Base-by-base conservation (phyloP, 306 rosid genomes). In the Quercus berberidifolia region DNA sequence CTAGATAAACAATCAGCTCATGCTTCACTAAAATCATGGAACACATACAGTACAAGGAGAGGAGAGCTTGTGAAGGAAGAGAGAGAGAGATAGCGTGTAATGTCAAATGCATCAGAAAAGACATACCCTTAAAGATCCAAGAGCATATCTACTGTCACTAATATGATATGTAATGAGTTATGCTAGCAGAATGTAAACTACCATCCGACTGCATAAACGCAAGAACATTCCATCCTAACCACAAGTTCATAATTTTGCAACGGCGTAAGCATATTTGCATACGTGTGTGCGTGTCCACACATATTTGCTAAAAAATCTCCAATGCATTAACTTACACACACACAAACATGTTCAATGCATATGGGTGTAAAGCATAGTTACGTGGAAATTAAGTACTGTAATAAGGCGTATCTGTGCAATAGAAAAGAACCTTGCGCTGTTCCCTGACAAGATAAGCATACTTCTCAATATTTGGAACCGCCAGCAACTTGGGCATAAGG, bases 401-500 rank as follows among this genome's bases (percentile, higher is more conserved):
- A 38, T 38, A 38, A 38, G 46, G 46, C 3, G 0, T 38, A 28
- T 25, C 23, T 30, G 64, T 58, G 17, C n/a, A 26, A 73, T 26
- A 81, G 73, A 25, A 20, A 51, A 54, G 6, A 73, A 89, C 97
- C 97, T 87, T 88, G 79, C 90, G 92, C 78, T 94, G 98, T 79
- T 92, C 90, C 1, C 74, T 83, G 68, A 94, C 78, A 60, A 94
- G 94, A 87, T 83, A 83, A 9, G 92, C 91, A 85, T 91, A 94
- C 86, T 92, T 92, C 73, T 94, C 94, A 68, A 91, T 91, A 80
- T 94, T 94, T 43, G 97, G 98, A 26, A 92, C 96, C 51, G 97
- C 97, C 1, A 94, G 88, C 81, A 94, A 85, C 86, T 94, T 92
- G 55, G 98, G 98, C 98, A 94, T 92, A 79, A 94, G 89, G 72